These are phyloP conservation scores for thale cress (Arabidopsis thaliana) DNA, from an alignment of 345 rosid species.

Conservation along the genomic window TAIR10.1 NC_003075.7:16801501-16802000, in stretches of 20 bases:
- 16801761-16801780: slow-evolving; percentile 10
- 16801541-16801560: too few relatives aligned
- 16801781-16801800: slow-evolving; percentile 7
- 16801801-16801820: slow-evolving; percentile 2
- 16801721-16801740: background rate
- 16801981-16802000: slow-evolving; percentile 13
- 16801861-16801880: slow-evolving; percentile 25
- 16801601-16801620: too few relatives aligned
- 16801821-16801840: slow-evolving; percentile 24
- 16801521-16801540: too few relatives aligned
- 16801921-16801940: background rate
- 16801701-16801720: too few relatives aligned
- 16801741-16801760: background rate
- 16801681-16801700: too few relatives aligned
- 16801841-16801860: slow-evolving; percentile 15
- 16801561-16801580: too few relatives aligned
- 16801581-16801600: too few relatives aligned
- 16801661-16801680: too few relatives aligned
- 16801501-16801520: too few relatives aligned
- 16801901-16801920: slow-evolving; percentile 28
- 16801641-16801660: too few relatives aligned
- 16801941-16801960: background rate
- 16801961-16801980: background rate
- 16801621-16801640: too few relatives aligned
- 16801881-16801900: background rate